Evolutionary conservation across 305 asterid species (phyloP), one percentile per base, ranked within the genome.

Genomic region (Nicotiana rustica): DNA sequence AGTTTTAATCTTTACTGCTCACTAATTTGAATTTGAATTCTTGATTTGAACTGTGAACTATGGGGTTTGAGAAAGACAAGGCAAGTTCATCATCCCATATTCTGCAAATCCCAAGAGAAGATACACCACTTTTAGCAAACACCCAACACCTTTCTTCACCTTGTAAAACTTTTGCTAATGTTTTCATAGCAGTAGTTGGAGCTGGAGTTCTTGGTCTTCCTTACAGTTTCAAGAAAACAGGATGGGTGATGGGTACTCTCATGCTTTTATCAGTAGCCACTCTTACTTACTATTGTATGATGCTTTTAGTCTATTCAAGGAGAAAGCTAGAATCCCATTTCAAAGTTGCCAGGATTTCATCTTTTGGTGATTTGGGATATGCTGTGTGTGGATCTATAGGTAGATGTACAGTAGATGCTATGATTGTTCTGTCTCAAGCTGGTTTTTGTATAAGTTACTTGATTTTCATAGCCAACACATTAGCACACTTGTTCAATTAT

Each of bases 131-230:
- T 52, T 49, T 83, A 52, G 3, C 62, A 13, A 52, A n/a, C 9
- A 44, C 68, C 25, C 69, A 13, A 12, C 82, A 59, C 49, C 61
- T 59, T 35, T 83, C 85, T n/a, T 83, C 82, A 47, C 65, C 79
- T n/a, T 31, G 47, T 79, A 83, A 83, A 13, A 83, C 85, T 18
- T 83, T 21, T 77, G 76, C 83, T 57, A 83, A 83, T 38, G 56
- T 83, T 21, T 78, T 83, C 65, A 83, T 78, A 14, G 69, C 85
- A 52, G 60, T 83, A 18, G 85, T 83, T 78, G 85, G 85, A 9
- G 83, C 85, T 35, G 85, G 85, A 18, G 85, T 78, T 56, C 83
- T 83, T 49, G 85, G 83, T 17, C 78, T 83, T 33, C 85, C 85
- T 49, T 67, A 78, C 0, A 67, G 62, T 1, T 83, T 83, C 85